These are phyloP conservation scores for Ophiosphaerella korrae DNA, from an alignment of 2,329 filamentous ascomycete genomes.

Conservation along the genomic window DNA sequence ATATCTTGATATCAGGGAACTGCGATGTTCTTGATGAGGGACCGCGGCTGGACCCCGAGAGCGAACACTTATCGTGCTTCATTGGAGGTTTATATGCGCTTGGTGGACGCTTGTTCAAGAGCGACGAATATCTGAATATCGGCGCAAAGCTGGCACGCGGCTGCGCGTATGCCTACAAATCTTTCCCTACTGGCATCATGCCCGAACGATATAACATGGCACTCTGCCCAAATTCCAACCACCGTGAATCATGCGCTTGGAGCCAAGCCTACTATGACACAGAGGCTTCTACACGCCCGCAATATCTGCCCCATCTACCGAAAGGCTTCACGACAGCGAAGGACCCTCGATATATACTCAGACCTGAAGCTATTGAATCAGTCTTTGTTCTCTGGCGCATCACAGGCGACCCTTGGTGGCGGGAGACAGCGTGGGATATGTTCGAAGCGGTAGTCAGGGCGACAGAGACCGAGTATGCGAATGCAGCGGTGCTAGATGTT, in stretches of 20 bases:
- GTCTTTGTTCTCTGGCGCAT: constrained; percentile 64
- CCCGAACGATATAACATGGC: constrained; percentile 61
- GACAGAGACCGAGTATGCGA: constrained; percentile 49
- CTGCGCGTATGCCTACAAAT: constrained; percentile 64
- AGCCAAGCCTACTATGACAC: constrained; percentile 56
- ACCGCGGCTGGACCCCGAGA: constrained; percentile 51
- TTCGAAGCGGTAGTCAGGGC: constrained; percentile 49
- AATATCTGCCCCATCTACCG: constrained; percentile 40
- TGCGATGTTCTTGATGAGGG: constrained; percentile 42
- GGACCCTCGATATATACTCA: constrained; percentile 52
- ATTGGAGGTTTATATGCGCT: constrained; percentile 65
- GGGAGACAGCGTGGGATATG: constrained; percentile 54
- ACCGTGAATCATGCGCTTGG: constrained; percentile 53
- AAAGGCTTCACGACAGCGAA: constrained; percentile 49
- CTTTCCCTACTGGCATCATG: constrained; percentile 63
- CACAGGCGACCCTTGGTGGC: constrained; percentile 55
- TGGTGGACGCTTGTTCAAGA: constrained; percentile 60
- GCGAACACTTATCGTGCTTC: constrained; percentile 64
- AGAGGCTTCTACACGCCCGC: constrained; percentile 27
- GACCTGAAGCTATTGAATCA: constrained; percentile 63
- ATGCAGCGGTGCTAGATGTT: constrained; percentile 52
- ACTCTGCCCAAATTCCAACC: constrained; percentile 49
- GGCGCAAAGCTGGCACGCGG: constrained; percentile 62
- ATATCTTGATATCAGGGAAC: constrained; percentile 55
- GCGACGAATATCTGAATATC: constrained; percentile 58